Evolutionary conservation across 2,329 filamentous ascomycete species (phyloP).

Genomic region (Biscogniauxia mediterranea): DNA sequence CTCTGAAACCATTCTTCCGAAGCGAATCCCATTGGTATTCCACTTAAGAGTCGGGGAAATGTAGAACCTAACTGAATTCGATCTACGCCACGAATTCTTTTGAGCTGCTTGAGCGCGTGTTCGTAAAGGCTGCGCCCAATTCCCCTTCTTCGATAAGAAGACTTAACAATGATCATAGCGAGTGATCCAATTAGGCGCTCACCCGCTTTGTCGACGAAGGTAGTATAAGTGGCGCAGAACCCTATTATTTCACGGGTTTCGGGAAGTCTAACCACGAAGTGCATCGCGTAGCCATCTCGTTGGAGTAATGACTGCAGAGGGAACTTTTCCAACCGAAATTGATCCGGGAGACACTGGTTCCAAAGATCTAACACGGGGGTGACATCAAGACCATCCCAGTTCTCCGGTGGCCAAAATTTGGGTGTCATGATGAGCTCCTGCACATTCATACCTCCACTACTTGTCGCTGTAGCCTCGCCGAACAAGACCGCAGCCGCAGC

Average conservation of each 20-base stretch:
- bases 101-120: constrained; percentile 49
- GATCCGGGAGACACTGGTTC: constrained; percentile 42
- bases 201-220: constrained; percentile 51
- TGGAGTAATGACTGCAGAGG: constrained; percentile 47
- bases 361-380: constrained; percentile 45
- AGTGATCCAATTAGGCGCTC: constrained; percentile 56
- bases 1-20: constrained; percentile 52
- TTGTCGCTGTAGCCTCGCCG: constrained; percentile 31
- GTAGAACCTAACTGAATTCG: constrained; percentile 57
- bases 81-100: constrained; percentile 49
- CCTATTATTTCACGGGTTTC: constrained; percentile 45
- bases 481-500: constrained; percentile 53
- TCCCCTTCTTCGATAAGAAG: constrained; percentile 46
- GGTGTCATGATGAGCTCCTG: constrained; percentile 33
- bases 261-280: constrained; percentile 55
- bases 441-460: constrained; percentile 23
- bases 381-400: constrained; percentile 36
- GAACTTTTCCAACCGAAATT: constrained; percentile 45
- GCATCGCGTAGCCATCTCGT: constrained; percentile 55
- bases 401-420: constrained; percentile 41
- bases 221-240: constrained; percentile 61
- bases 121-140: constrained; percentile 54
- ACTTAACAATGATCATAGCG: constrained; percentile 52
- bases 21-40: constrained; percentile 44
- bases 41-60: constrained; percentile 57